Conservation (phyloP, 202 grass and related monocot species). For the Dendrocalamus latiflorus region DNA sequence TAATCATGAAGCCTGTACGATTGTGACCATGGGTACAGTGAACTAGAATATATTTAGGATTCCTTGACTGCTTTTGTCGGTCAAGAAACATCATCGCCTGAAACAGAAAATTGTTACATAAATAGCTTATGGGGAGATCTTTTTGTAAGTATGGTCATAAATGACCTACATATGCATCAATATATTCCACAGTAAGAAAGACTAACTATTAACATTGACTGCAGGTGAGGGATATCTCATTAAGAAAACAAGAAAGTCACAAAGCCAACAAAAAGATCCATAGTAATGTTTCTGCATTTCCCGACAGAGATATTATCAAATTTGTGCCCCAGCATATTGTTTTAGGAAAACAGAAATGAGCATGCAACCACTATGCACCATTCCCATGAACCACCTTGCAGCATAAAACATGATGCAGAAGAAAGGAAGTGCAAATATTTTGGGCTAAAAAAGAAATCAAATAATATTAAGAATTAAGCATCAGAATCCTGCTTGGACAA, state of each 20-base stretch:
- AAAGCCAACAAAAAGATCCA: too few relatives aligned
- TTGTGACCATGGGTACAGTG: constrained; percentile 99
- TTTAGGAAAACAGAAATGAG: too few relatives aligned
- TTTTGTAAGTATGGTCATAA: background rate
- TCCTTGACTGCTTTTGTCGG: constrained; percentile 72
- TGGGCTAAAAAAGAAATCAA: background rate
- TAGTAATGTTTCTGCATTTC: too few relatives aligned
- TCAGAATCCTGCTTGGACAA: background rate
- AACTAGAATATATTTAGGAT: constrained; percentile 79
- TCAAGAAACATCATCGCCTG: constrained; percentile 81
- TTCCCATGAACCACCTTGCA: background rate
- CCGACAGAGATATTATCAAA: too few relatives aligned
- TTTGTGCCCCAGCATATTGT: too few relatives aligned
- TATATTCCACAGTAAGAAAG: too few relatives aligned
- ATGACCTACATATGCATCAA: too few relatives aligned
- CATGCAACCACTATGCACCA: too few relatives aligned
- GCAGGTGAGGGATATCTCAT: too few relatives aligned
- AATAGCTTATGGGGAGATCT: background rate
- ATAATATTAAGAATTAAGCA: background rate
- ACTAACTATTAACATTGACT: too few relatives aligned
- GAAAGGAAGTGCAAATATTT: background rate
- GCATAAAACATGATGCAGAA: background rate
- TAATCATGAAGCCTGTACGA: constrained; percentile 97
- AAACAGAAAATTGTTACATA: constrained; percentile 14
- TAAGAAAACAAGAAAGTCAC: too few relatives aligned